Conservation (phyloP, 1,284 basidiomycete genomes). For the Sanghuangporus baumii region DNA sequence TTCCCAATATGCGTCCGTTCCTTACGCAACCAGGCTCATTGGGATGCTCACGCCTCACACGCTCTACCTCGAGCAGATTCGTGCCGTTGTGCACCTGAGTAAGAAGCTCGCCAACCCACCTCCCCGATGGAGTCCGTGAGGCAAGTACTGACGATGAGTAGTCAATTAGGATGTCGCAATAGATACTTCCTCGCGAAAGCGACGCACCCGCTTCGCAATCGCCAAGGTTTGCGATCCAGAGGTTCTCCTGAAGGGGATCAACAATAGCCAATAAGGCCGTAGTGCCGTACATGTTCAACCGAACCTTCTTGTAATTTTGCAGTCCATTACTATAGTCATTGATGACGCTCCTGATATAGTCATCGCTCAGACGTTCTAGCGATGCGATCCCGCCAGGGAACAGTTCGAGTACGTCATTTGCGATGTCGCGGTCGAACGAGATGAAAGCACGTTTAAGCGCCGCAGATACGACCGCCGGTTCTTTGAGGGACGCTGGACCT, state of each 20-base stretch:
- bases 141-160: slow-evolving; percentile 26
- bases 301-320: slow-evolving; percentile 27
- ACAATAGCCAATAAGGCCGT: slow-evolving; percentile 32
- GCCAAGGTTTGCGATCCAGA: slow-evolving; percentile 35
- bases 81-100: slow-evolving; percentile 31
- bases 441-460: slow-evolving; percentile 50
- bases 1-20: slow-evolving; percentile 21
- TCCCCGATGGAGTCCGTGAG: slow-evolving; percentile 19
- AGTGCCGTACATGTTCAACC: slow-evolving; percentile 32
- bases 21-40: slow-evolving; percentile 28
- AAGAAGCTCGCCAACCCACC: slow-evolving; percentile 27
- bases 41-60: slow-evolving; percentile 30
- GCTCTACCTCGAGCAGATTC: slow-evolving; percentile 26
- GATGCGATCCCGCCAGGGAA: slow-evolving; percentile 26
- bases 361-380: slow-evolving; percentile 28
- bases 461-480: slow-evolving; percentile 39
- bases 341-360: slow-evolving; percentile 33
- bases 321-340: slow-evolving; percentile 26
- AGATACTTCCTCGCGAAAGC: not conserved
- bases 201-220: slow-evolving; percentile 33
- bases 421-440: slow-evolving; percentile 40
- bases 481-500: slow-evolving; percentile 29
- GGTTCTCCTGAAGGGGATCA: slow-evolving; percentile 26
- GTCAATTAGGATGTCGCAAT: slow-evolving; percentile 2
- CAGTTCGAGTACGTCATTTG: slow-evolving; percentile 25